Evolutionary conservation across 352 stramenopile genomes (phyloP), one percentile per base, ranked within the genome.

Genomic region (Globisporangium takayamanum): DNA sequence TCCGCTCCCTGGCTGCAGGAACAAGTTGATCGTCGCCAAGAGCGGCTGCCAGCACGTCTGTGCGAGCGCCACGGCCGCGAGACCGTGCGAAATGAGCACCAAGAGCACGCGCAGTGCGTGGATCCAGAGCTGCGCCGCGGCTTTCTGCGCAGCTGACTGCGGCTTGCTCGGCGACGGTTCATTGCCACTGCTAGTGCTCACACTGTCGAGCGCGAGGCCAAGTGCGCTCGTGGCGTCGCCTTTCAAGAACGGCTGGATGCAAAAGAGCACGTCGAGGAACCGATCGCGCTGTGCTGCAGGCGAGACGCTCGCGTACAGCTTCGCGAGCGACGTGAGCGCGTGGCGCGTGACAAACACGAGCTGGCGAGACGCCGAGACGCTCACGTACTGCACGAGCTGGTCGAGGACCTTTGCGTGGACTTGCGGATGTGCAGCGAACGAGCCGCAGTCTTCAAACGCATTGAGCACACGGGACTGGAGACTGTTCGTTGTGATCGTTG

Each of bases 301-400:
- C 0, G 73, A 83, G 2, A 92, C 75, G 26, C 73, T 86, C 15
- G 78, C 85, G 44, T 88, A 91, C 53, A 92, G 55, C 61, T 92
- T 92, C 0, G 78, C 85, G 16, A 94, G 67, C 5, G 82, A 81
- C 30, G 76, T 84, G 12, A 94, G 68, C 11, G 81, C 74, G 44
- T 94, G 85, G 11, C 83, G 76, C 8, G 82, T 90, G 54, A 94
- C 87, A 64, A 93, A 92, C 30, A 88, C 78, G 12, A 90, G 57
- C 18, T 84, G 65, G 42, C 74, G 66, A 15, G 64, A 57, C 2
- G 63, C 63, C 5, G 85, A 81, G 26, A 71, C 49, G 0, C 50
- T 65, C 15, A 94, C 78, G 36, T 89, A 94, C 25, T 52, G 60
- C 25, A 89, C 72, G 10, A 92, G 63, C 33, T 94, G 85, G 49